phyloP scores from a whole-genome alignment of 306 rosid genomes.

The Inga oerstediana region DNA sequence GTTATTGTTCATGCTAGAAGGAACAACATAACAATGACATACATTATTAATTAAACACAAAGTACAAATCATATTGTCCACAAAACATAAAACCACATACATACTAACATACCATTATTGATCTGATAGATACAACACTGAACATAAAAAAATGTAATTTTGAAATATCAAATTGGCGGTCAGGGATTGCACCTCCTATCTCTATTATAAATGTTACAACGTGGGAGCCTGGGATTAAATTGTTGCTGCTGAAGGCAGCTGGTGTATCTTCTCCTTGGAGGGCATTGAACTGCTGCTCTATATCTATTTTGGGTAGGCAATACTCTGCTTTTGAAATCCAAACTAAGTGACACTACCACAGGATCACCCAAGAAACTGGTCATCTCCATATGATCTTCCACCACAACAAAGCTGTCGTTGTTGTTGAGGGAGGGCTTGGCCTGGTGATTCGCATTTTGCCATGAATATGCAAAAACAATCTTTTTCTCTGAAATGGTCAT shows the following conservation, averaged over 20 bases:
- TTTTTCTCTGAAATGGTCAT: background rate
- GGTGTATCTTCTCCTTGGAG: background rate
- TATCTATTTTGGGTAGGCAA: background rate
- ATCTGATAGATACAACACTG: no score
- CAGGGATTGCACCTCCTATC: background rate
- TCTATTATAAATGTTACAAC: background rate
- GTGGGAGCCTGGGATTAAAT: background rate
- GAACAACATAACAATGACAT: background rate
- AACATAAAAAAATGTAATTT: background rate
- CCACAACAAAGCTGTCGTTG: background rate
- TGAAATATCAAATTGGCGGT: background rate
- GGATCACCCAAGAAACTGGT: background rate
- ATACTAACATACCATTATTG: no score
- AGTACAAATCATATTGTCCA: background rate
- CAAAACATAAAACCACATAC: background rate
- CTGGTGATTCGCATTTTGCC: background rate
- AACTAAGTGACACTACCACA: background rate
- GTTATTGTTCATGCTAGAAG: background rate
- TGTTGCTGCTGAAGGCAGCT: background rate
- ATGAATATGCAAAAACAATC: background rate
- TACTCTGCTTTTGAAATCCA: background rate
- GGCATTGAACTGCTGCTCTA: background rate
- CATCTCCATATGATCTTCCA: background rate
- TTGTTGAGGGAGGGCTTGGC: background rate
- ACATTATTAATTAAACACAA: background rate